Evolutionary conservation across 2,329 filamentous ascomycete genomes (phyloP).

Genomic region (Aspergillus pseudotamarii): DNA sequence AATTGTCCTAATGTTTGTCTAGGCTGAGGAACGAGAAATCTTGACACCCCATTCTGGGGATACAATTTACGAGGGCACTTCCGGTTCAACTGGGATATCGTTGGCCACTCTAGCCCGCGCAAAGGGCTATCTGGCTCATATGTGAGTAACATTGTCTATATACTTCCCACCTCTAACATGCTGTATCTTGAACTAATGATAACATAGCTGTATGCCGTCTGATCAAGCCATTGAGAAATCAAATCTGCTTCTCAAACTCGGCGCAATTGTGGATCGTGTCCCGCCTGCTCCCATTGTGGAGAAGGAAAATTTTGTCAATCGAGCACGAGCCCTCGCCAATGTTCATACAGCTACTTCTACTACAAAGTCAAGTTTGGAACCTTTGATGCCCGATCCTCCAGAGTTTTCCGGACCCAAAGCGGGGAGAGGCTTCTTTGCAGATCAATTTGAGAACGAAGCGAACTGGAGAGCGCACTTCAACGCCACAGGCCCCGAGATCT

Average conservation of each 20-base stretch:
- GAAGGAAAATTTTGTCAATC: constrained; percentile 90
- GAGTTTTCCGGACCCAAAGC: constrained; percentile 44
- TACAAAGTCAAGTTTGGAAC: constrained; percentile 9
- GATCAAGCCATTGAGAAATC: constrained; percentile 90
- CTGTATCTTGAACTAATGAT: constrained; percentile 16
- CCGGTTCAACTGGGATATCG: constrained; percentile 94
- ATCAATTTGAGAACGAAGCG: constrained; percentile 90
- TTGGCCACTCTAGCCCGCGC: constrained; percentile 86
- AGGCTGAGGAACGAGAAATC: constrained; percentile 77
- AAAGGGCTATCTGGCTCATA: constrained; percentile 87
- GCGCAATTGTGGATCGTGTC: constrained; percentile 89
- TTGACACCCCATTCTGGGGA: constrained; percentile 81
- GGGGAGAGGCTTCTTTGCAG: constrained; percentile 86
- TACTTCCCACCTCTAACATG: neutral
- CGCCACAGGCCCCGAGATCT: constrained; percentile 88
- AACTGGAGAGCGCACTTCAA: constrained; percentile 85
- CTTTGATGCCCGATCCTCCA: constrained; percentile 22
- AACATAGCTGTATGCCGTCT: constrained; percentile 78
- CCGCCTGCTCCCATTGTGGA: constrained; percentile 92
- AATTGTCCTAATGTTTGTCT: constrained; percentile 20
- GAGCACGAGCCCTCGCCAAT: constrained; percentile 73
- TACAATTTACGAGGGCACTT: constrained; percentile 96
- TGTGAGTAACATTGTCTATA: constrained; percentile 52
- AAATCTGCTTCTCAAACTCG: constrained; percentile 82
- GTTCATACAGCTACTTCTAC: constrained; percentile 64